Evolutionary conservation across 148 eudicot genomes (phyloP), one percentile per base, ranked within the genome.

Genomic region (Camellia granthamiana): DNA sequence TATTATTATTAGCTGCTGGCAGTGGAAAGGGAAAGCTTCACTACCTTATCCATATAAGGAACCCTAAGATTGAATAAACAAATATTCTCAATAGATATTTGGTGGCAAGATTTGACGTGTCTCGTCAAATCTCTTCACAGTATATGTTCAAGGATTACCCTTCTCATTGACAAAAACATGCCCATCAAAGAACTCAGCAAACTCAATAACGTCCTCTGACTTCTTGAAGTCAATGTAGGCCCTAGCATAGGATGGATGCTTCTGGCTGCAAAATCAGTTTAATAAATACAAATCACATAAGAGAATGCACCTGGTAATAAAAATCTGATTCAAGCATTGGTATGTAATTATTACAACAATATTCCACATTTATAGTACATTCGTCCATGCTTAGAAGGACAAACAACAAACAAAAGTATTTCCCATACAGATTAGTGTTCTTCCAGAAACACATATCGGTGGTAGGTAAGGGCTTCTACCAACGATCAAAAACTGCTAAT

Each of bases 151-250:
- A 78, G 74, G 63, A 81, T 86, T 81, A 91, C 94, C 94, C 81
- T 89, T 91, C 76, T 91, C 94, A 64, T 88, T 91, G 69, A 91
- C 92, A 78, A 91, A 91, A 71, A 89, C 89, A 72, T 91, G 94
- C 8, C 94, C 94, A 72, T 86, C 84, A 80, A 91, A 91, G 74
- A 88, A 88, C 81, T 91, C 94, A 3, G 94, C 94, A 82, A 91
- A 91, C 82, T 88, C 92, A 76, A 91, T 49, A 44, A 89, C 92
- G 65, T 91, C 94, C 58, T 89, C 89, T 56, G 89, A 86, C 63
- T 56, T 86, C 69, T 82, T 86, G 78, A 91, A 89, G 83, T 91
- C 84, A 43, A 91, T 86, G 68, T 89, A 91, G 14, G 92, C 94
- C 85, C 94, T 86, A 51, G 94, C 81, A 83, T 85, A 81, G 12